phyloP scores from a whole-genome alignment of 768 basidiomycete genomes.

The Pilatotrama ljubarskyi region DNA sequence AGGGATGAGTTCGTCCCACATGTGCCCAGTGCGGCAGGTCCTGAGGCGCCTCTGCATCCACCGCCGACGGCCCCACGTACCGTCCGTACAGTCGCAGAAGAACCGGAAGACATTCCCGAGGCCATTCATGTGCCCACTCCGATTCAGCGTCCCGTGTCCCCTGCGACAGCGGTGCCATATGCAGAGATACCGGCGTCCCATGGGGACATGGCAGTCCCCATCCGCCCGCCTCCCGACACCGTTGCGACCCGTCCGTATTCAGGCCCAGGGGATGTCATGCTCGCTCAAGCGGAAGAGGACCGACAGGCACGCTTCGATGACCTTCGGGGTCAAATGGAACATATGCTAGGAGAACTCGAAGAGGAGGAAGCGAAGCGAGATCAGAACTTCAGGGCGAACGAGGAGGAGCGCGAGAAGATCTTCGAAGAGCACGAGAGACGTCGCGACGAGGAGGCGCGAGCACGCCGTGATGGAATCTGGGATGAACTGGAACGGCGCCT shows the following conservation, averaged over 20 bases:
- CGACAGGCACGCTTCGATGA: constrained; percentile 59
- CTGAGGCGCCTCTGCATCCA: too few species aligned
- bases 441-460: constrained; percentile 55
- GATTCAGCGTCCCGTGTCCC: neutral
- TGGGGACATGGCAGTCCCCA: too few species aligned
- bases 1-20: too few species aligned
- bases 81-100: too few species aligned
- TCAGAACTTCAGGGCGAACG: constrained; percentile 58
- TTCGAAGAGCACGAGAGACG: constrained; percentile 62
- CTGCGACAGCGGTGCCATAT: neutral
- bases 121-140: too few species aligned
- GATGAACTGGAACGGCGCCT: constrained; percentile 27
- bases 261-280: constrained; percentile 32
- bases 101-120: too few species aligned
- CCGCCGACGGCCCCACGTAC: too few species aligned
- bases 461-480: constrained; percentile 49
- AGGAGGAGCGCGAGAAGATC: constrained; percentile 61
- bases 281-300: constrained; percentile 47
- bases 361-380: constrained; percentile 68
- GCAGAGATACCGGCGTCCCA: too few species aligned
- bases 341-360: constrained; percentile 49
- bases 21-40: too few species aligned
- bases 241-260: constrained; percentile 5
- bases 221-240: neutral
- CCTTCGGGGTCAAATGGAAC: constrained; percentile 50